These are phyloP conservation scores for Aspergillus udagawae DNA, from an alignment of 2,329 filamentous ascomycete species.

Conservation along the genomic window DNA sequence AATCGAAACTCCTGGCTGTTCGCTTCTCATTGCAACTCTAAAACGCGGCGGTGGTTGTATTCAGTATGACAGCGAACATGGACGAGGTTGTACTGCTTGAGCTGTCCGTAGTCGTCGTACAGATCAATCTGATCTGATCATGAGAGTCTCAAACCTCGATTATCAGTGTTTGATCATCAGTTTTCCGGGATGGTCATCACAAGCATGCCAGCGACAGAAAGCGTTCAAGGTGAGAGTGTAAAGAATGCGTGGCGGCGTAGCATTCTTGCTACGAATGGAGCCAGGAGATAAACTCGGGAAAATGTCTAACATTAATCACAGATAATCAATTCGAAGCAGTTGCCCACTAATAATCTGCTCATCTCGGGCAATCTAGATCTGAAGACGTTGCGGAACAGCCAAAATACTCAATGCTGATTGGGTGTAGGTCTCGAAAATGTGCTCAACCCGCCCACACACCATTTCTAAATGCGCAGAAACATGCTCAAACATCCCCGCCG, in stretches of 20 bases:
- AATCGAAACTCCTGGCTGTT: not conserved
- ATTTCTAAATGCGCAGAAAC: not conserved
- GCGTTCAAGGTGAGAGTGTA: not conserved
- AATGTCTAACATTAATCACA: not conserved
- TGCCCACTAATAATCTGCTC: constrained; percentile 12
- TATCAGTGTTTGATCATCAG: not conserved
- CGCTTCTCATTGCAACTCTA: not conserved
- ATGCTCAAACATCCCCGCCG: not conserved
- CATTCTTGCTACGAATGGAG: not conserved
- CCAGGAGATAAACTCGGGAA: not conserved
- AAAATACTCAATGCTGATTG: constrained; percentile 3
- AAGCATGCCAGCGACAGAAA: not conserved
- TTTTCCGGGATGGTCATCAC: not conserved
- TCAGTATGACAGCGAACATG: not conserved
- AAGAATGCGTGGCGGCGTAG: not conserved
- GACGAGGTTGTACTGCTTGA: not conserved
- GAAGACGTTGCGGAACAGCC: not conserved
- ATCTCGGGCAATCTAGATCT: not conserved
- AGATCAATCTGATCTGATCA: not conserved
- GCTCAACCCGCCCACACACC: constrained; percentile 11
- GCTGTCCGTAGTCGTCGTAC: not conserved
- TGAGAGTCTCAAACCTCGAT: not conserved
- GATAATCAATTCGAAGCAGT: constrained; percentile 4
- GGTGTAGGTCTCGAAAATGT: constrained; percentile 8
- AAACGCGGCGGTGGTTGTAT: not conserved